A percentile compares a stretch with the other conserved stretches of the same genome.
These are phyloP conservation scores for Emergomyces orientalis DNA, from an alignment of 2,329 filamentous ascomycete genomes.

Conservation along the genomic window DNA sequence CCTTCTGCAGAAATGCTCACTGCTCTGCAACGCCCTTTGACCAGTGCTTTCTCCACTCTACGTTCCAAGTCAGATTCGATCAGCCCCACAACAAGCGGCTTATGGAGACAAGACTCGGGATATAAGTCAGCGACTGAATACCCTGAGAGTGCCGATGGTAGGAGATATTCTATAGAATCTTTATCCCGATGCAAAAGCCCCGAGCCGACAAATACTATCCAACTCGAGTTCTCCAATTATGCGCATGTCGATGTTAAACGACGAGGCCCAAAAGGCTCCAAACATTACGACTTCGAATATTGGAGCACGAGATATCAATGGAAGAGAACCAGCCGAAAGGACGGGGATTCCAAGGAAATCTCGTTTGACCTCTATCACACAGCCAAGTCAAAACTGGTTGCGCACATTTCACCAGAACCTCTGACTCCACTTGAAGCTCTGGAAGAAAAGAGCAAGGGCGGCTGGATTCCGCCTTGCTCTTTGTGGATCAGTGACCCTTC, in stretches of 20 bases:
- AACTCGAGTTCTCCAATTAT: constrained; percentile 95
- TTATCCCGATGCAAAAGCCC: constrained; percentile 13
- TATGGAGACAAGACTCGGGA: constrained; percentile 51
- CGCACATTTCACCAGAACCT: constrained; percentile 75
- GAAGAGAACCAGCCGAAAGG: constrained; percentile 63
- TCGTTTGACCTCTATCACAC: constrained; percentile 72
- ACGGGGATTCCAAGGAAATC: constrained; percentile 53
- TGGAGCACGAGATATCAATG: constrained; percentile 82
- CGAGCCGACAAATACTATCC: constrained; percentile 64
- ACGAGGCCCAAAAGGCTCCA: constrained; percentile 54
- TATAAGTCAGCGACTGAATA: constrained; percentile 43
- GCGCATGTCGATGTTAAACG: constrained; percentile 77
- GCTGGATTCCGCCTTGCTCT: constrained; percentile 82
- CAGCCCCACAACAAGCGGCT: constrained; percentile 34
- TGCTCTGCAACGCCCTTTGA: constrained; percentile 50
- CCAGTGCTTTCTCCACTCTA: constrained; percentile 49
- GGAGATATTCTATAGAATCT: constrained; percentile 11
- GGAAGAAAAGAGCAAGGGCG: constrained; percentile 67
- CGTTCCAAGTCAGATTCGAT: constrained; percentile 46
- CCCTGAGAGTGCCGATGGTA: constrained; percentile 25
- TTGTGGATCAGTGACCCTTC: constrained; percentile 77
- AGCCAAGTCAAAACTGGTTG: constrained; percentile 56
- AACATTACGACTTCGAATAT: constrained; percentile 85
- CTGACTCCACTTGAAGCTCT: constrained; percentile 60
- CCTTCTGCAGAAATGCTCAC: constrained; percentile 43